Percentiles rank a stretch among this genome's conserved stretches.
These are phyloP conservation scores for Tetrapisispora phaffii DNA, from an alignment of 805 yeast species.

Conservation along the genomic window DNA sequence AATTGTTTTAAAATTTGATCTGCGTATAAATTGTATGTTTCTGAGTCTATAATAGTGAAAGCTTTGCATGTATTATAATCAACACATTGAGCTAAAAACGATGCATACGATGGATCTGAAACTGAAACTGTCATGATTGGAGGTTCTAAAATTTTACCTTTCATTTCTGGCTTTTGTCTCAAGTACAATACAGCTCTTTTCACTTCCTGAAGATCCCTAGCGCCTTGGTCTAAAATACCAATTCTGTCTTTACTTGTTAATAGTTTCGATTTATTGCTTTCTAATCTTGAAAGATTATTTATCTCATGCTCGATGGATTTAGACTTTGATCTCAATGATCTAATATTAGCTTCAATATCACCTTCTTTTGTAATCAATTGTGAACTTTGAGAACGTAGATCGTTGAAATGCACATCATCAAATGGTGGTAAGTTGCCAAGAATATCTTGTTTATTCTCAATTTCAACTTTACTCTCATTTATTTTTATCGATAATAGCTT, in stretches of 20 bases:
- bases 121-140: slow-evolving; percentile 59
- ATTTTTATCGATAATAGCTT: slow-evolving; percentile 12
- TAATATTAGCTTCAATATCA: slow-evolving; percentile 11
- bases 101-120: slow-evolving; percentile 39
- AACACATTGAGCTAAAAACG: slow-evolving; percentile 48
- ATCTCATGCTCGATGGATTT: slow-evolving; percentile 34
- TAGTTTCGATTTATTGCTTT: slow-evolving; percentile 30
- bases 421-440: slow-evolving; percentile 10
- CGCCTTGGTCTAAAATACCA: slow-evolving; percentile 33
- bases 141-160: slow-evolving; percentile 52
- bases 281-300: slow-evolving; percentile 28
- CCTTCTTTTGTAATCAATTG: slow-evolving; percentile 15
- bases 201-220: slow-evolving; percentile 25
- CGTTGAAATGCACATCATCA: slow-evolving; percentile 10
- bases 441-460: slow-evolving; percentile 5
- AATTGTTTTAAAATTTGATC: slow-evolving; percentile 34
- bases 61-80: slow-evolving; percentile 47
- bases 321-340: slow-evolving; percentile 24
- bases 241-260: slow-evolving; percentile 43
- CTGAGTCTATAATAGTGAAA: slow-evolving; percentile 47
- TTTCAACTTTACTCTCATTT: slow-evolving; percentile 5
- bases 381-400: slow-evolving; percentile 15
- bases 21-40: slow-evolving; percentile 40
- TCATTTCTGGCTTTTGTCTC: slow-evolving; percentile 31
- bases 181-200: slow-evolving; percentile 26